Base-by-base conservation (phyloP, 148 eudicot genomes). In the Chenopodium berlandieri region DNA sequence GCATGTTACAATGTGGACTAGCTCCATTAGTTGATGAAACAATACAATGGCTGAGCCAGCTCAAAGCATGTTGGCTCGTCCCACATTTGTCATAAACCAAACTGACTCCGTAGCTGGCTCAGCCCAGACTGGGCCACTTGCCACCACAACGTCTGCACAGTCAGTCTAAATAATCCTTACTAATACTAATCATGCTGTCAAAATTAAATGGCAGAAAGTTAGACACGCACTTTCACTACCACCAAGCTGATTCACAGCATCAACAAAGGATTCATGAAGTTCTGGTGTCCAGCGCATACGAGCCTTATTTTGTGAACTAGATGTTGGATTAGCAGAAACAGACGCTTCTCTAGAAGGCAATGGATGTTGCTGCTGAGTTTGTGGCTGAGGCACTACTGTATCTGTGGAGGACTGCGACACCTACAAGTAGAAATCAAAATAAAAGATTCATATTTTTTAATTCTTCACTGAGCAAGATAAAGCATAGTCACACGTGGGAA, bases 261-360 rank as follows among this genome's bases (percentile, higher is more conserved):
- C 93, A 71, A 93, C 93, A 84, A 93, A 93, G 72, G 88, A 83
- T 84, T 93, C 97, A 82, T 93, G 97, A 88, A 91, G 92, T 84
- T 93, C 97, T n/a, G 90, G 94, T 13, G 94, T 93, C 97, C 97
- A 93, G 17, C 97, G 97, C 93, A 93, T 93, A 3, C 97, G 93
- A 52, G 92, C 78, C 86, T 91, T 93, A 74, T 80, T 85, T 52
- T 86, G 76, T 20, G 89, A 50, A 14, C 87, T 37, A 50, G 89
- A 78, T 64, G 88, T 70, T 79, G 89, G 83, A 84, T 79, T 86
- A 73, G 83, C 70, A 72, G 82, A 62, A 73, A 83, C 77, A 79
- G 86, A 83, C 66, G 56, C 69, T 75, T 89, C 90, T 31, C 79
- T 83, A 80, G 88, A 78, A 75, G 88, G 85, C 47, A 81, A 25